phyloP scores from a whole-genome alignment of 768 basidiomycete species.

The Lactarius trivialis region DNA sequence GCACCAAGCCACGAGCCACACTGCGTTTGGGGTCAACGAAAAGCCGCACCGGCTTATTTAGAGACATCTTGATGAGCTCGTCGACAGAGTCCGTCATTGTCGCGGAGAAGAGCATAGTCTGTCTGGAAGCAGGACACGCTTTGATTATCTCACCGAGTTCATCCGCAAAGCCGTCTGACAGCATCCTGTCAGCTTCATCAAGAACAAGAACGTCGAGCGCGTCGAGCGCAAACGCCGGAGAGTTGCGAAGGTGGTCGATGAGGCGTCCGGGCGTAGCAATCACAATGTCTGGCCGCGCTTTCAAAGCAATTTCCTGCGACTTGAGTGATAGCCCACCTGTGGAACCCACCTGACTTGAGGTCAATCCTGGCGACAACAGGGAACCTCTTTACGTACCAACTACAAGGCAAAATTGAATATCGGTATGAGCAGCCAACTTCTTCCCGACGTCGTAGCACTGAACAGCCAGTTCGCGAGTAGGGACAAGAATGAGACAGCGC shows the following conservation, averaged over 20 bases:
- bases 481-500: constrained; percentile 86
- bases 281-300: constrained; percentile 85
- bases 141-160: constrained; percentile 92
- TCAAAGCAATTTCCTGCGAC: constrained; percentile 79
- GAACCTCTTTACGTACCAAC: constrained; percentile 51
- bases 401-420: constrained; percentile 84
- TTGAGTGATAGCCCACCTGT: constrained; percentile 89
- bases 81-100: constrained; percentile 98
- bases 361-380: constrained; percentile 4
- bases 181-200: constrained; percentile 98
- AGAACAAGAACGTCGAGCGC: constrained; percentile 89
- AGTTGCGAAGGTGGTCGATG: constrained; percentile 96
- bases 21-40: constrained; percentile 93
- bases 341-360: constrained; percentile 13
- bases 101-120: constrained; percentile 98
- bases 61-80: constrained; percentile 84
- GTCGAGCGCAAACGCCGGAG: constrained; percentile 87
- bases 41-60: constrained; percentile 87
- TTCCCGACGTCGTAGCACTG: constrained; percentile 92
- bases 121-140: constrained; percentile 78
- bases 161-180: constrained; percentile 91
- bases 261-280: constrained; percentile 91
- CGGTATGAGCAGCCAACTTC: constrained; percentile 79
- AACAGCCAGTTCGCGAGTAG: constrained; percentile 92
- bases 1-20: constrained; percentile 78